Percentiles rank a stretch among this genome's conserved stretches.
These are phyloP conservation scores for Ganoderma sp. DNA, from an alignment of 1,284 basidiomycete species.

Conservation along the genomic window DNA sequence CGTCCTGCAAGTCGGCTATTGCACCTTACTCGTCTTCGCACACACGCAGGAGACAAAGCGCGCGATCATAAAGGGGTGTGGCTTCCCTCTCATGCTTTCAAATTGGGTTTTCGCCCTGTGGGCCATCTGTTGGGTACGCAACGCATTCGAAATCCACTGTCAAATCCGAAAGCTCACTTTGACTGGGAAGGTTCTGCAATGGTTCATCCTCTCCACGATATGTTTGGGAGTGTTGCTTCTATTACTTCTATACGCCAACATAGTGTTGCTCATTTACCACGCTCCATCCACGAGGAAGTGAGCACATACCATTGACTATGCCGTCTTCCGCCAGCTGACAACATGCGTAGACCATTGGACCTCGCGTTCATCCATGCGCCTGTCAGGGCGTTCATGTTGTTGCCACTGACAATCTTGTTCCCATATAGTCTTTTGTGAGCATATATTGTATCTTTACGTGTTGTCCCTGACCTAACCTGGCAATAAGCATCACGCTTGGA, in stretches of 20 bases:
- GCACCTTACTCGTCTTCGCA: conserved; percentile 73
- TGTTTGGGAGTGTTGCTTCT: conserved; percentile 65
- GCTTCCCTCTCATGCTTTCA: conserved; percentile 75
- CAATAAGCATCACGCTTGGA: conserved; percentile 61
- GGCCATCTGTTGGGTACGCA: conserved; percentile 79
- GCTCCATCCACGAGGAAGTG: conserved; percentile 49
- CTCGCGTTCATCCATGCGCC: conserved; percentile 76
- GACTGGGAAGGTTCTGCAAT: conserved; percentile 58
- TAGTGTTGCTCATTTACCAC: conserved; percentile 71
- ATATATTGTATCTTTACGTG: not conserved
- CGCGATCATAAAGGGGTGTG: conserved; percentile 77
- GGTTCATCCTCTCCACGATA: conserved; percentile 66
- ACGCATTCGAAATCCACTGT: not conserved
- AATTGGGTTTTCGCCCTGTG: conserved; percentile 86
- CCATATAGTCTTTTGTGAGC: conserved; percentile 59
- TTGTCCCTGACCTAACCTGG: not conserved
- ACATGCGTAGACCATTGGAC: conserved; percentile 61
- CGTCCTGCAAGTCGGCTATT: conserved; percentile 78
- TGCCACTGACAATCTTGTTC: conserved; percentile 55
- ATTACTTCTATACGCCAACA: conserved; percentile 68
- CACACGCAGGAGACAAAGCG: conserved; percentile 82
- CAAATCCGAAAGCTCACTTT: not conserved
- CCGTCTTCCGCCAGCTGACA: not conserved
- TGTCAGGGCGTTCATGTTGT: conserved; percentile 70
- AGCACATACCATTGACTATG: not conserved